Conservation (phyloP, 202 grass and related monocot genomes). For the Hordeum pubiflorum region DNA sequence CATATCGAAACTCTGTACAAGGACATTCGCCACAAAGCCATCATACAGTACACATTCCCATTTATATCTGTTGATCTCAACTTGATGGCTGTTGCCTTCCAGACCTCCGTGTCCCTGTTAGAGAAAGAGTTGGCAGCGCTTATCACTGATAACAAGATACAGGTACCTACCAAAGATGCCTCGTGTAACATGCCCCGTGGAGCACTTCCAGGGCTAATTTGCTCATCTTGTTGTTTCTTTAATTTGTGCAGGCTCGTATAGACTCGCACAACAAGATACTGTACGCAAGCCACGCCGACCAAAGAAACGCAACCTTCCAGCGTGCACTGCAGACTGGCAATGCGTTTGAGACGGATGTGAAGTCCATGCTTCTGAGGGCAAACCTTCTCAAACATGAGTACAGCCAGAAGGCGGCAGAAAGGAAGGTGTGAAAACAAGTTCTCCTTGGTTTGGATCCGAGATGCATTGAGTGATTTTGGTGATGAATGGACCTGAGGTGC, state of each 20-base stretch:
- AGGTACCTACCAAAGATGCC: slow-evolving; percentile 33
- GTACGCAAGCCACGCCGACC: slow-evolving; percentile 84
- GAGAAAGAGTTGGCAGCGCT: slow-evolving; percentile 89
- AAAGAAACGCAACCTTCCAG: slow-evolving; percentile 77
- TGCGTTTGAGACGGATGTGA: slow-evolving; percentile 74
- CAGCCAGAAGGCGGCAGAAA: slow-evolving; percentile 29
- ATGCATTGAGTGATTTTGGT: not conserved
- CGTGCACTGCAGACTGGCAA: slow-evolving; percentile 58
- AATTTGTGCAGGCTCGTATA: slow-evolving; percentile 72
- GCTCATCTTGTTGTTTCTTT: not conserved
- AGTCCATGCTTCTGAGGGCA: slow-evolving; percentile 71
- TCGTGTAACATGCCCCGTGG: not conserved
- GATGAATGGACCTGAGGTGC: not conserved
- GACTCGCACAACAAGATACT: slow-evolving; percentile 96
- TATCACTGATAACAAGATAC: slow-evolving; percentile 85
- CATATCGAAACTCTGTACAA: slow-evolving; percentile 76
- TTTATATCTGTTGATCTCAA: slow-evolving; percentile 96
- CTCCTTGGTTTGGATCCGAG: not conserved
- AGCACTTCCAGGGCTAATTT: not conserved
- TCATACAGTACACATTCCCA: slow-evolving; percentile 87
- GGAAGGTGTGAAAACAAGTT: slow-evolving; percentile 49
- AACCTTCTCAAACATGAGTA: slow-evolving; percentile 87
- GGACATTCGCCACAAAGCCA: slow-evolving; percentile 97
- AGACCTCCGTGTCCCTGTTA: slow-evolving; percentile 59
- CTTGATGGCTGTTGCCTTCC: slow-evolving; percentile 82